These are phyloP conservation scores for Pythium dissimile DNA, from an alignment of 352 stramenopile species.

Conservation along the genomic window DNA sequence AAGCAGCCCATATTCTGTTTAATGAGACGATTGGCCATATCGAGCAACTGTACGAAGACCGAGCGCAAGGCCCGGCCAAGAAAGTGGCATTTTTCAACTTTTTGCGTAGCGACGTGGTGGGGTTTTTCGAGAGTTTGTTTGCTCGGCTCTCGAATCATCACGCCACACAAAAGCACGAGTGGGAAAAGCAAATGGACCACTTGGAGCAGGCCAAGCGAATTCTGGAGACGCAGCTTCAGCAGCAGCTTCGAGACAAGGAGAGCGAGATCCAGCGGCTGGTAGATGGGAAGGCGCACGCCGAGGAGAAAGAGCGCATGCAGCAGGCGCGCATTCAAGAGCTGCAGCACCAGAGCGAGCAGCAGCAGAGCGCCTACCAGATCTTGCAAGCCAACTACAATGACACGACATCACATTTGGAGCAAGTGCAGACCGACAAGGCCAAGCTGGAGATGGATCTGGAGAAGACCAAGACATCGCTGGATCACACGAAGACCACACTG, in stretches of 20 bases:
- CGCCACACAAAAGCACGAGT: slow-evolving; percentile 18
- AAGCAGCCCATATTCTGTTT: no score
- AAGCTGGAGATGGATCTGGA: slow-evolving; percentile 51
- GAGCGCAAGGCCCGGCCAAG: slow-evolving; percentile 60
- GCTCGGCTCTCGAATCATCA: slow-evolving; percentile 33
- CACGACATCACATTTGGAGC: slow-evolving; percentile 29
- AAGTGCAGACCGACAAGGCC: slow-evolving; percentile 19
- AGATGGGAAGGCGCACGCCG: slow-evolving; percentile 41
- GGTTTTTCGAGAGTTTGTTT: slow-evolving; percentile 52
- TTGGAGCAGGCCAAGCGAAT: slow-evolving; percentile 36
- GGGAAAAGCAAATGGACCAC: slow-evolving; percentile 26
- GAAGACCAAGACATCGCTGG: slow-evolving; percentile 42
- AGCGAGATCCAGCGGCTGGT: slow-evolving; percentile 41
- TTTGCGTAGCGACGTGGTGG: slow-evolving; percentile 43
- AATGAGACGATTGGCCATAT: slow-evolving; percentile 42
- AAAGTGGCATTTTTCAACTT: slow-evolving; percentile 72
- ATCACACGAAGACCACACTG: slow-evolving; percentile 42
- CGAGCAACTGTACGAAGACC: slow-evolving; percentile 52
- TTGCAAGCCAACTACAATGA: slow-evolving; percentile 36
- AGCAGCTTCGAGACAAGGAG: slow-evolving; percentile 41
- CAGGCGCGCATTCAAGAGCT: slow-evolving; percentile 38
- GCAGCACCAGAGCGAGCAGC: slow-evolving; percentile 30
- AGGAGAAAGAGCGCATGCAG: slow-evolving; percentile 55
- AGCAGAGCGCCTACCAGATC: slow-evolving; percentile 25
- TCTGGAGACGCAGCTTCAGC: slow-evolving; percentile 40